A percentile compares a stretch with the other conserved stretches of the same genome.
These are phyloP conservation scores for Phytophthora pseudosyringae DNA, from an alignment of 352 stramenopile genomes.

Conservation along the genomic window DNA sequence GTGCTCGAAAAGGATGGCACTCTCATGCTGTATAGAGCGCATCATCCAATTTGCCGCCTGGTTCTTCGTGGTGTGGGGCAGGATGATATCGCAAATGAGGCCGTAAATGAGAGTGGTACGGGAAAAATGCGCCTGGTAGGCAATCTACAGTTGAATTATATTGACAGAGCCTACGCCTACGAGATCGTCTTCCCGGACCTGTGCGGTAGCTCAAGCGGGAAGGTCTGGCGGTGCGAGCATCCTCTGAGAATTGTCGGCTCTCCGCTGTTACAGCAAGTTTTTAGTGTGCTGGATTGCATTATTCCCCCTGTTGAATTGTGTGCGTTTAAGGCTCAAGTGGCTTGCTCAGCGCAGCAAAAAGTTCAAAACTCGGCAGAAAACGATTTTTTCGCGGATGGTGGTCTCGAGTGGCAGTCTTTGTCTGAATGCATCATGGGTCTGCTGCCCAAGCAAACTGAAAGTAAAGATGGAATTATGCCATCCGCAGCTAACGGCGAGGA, in stretches of 20 bases:
- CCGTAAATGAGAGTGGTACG: constrained; percentile 4
- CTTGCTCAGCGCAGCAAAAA: constrained; percentile 29
- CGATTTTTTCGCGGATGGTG: constrained; percentile 13
- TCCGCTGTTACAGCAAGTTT: constrained; percentile 42
- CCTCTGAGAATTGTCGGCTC: constrained; percentile 42
- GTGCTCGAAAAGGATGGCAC: constrained; percentile 40
- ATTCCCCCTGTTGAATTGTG: constrained; percentile 26
- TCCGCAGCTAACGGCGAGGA: neutral
- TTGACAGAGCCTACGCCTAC: constrained; percentile 32
- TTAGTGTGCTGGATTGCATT: constrained; percentile 39
- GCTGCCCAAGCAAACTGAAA: constrained; percentile 5
- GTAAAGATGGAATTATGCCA: neutral
- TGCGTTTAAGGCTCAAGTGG: constrained; percentile 31
- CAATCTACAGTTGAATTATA: constrained; percentile 36
- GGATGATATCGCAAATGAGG: neutral
- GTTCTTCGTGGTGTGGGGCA: constrained; percentile 15
- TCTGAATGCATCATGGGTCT: constrained; percentile 25
- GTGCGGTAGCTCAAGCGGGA: constrained; percentile 22
- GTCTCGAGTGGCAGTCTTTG: constrained; percentile 41
- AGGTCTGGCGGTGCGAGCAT: constrained; percentile 51
- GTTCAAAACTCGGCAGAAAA: neutral
- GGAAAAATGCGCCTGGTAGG: constrained; percentile 12
- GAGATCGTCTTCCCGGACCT: constrained; percentile 36
- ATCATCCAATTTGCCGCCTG: constrained; percentile 41
- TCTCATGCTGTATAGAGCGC: constrained; percentile 44